Percentiles rank a stretch among this genome's conserved stretches.
Evolutionary conservation across 257 asterid species (phyloP).

Genomic region (Solanum etuberosum): DNA sequence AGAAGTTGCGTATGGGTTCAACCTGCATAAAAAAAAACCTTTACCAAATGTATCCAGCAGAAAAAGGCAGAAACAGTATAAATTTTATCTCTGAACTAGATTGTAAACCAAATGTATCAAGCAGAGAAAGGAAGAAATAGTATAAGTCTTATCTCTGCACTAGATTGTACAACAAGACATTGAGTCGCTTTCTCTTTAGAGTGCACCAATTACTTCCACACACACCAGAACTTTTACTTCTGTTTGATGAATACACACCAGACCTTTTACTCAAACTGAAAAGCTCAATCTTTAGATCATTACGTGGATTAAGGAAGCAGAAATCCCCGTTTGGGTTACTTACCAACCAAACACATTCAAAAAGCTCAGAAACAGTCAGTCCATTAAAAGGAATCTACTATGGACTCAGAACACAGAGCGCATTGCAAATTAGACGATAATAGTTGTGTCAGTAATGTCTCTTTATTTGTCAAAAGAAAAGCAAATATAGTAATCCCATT

Average conservation of each 20-base stretch:
- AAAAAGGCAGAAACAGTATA: neutral
- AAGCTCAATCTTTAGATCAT: neutral
- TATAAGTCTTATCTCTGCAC: neutral
- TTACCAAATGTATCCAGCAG: conserved; percentile 9
- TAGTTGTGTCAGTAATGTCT: neutral
- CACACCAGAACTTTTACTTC: neutral
- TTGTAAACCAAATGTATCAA: conserved; percentile 7
- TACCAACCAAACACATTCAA: neutral
- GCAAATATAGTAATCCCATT: neutral
- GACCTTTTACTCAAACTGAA: neutral
- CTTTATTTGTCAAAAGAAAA: neutral
- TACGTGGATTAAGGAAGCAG: neutral
- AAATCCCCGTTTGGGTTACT: neutral
- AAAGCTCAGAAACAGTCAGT: neutral
- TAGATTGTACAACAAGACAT: neutral
- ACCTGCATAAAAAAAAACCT: conserved; percentile 44
- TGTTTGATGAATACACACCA: neutral
- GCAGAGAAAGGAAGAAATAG: conserved; percentile 1
- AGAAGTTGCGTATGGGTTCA: conserved; percentile 93
- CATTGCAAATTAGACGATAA: neutral
- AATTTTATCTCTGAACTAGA: neutral
- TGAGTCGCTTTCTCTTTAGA: neutral
- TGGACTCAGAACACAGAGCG: neutral
- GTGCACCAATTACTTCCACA: neutral
- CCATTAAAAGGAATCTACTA: neutral